These are phyloP conservation scores for Magnolia changhungtana DNA, from an alignment of 164 flowering plant species.

Conservation along the genomic window DNA sequence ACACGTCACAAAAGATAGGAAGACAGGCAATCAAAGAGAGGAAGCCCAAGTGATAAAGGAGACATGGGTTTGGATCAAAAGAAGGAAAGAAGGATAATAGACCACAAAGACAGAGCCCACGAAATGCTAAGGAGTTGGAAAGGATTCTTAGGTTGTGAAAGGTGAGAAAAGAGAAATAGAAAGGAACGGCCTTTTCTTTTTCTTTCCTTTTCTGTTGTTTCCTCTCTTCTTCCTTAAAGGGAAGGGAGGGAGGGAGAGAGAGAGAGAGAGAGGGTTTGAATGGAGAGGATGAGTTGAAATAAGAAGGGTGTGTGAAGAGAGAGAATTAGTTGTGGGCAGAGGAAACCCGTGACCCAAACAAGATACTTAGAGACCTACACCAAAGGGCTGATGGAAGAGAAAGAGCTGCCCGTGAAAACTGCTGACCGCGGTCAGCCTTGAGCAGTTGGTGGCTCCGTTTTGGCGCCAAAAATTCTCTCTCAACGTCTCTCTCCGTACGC, in stretches of 20 bases:
- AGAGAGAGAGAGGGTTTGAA: slow-evolving; percentile 7
- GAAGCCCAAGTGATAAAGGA: not conserved
- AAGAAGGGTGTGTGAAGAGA: slow-evolving; percentile 5
- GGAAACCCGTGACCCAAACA: slow-evolving; percentile 24
- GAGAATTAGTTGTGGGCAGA: slow-evolving; percentile 15
- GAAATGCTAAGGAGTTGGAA: not conserved
- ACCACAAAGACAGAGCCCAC: not conserved
- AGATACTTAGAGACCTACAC: not conserved
- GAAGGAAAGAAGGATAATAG: not conserved
- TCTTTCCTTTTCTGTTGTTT: not conserved
- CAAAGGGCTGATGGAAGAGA: not conserved
- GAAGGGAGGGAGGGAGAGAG: not conserved
- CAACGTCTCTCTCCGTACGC: not conserved
- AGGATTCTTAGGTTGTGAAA: not conserved
- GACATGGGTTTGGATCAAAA: not conserved
- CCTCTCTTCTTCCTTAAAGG: not conserved
- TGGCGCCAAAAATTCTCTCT: slow-evolving; percentile 62
- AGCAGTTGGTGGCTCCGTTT: slow-evolving; percentile 33
- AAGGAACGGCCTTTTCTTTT: not conserved
- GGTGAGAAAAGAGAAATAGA: not conserved
- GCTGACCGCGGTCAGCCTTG: slow-evolving; percentile 51
- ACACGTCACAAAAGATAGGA: not conserved
- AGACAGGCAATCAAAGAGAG: not conserved
- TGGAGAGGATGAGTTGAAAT: slow-evolving; percentile 13
- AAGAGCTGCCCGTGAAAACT: slow-evolving; percentile 39